phyloP scores from a whole-genome alignment of 352 stramenopile genomes.

The Pilasporangium apinafurcum region DNA sequence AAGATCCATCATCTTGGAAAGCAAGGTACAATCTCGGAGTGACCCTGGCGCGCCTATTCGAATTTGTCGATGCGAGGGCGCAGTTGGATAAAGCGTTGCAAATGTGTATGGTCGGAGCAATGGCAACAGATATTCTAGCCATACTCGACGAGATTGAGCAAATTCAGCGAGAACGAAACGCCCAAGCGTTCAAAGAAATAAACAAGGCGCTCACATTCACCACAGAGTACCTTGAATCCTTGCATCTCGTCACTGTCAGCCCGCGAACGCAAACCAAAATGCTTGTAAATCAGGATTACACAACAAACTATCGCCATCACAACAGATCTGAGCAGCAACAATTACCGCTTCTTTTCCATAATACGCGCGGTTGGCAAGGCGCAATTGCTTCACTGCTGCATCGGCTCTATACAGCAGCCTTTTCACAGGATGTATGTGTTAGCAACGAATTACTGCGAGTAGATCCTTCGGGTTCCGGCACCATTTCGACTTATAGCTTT shows the following conservation, averaged over 20 bases:
- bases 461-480: conserved; percentile 6
- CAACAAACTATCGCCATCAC: conserved; percentile 11
- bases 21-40: conserved; percentile 46
- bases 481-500: conserved; percentile 15
- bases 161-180: conserved; percentile 25
- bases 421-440: conserved; percentile 9
- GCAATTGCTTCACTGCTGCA: conserved; percentile 33
- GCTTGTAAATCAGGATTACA: conserved; percentile 13
- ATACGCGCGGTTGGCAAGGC: conserved; percentile 28
- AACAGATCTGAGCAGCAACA: background rate
- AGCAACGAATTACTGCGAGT: conserved; percentile 14
- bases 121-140: conserved; percentile 8
- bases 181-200: conserved; percentile 19
- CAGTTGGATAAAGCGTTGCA: conserved; percentile 28
- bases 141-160: conserved; percentile 46
- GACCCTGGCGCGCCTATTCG: conserved; percentile 25
- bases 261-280: background rate
- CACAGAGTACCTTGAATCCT: conserved; percentile 29
- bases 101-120: conserved; percentile 7
- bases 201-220: conserved; percentile 38
- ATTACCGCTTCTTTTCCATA: conserved; percentile 22
- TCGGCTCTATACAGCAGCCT: conserved; percentile 19
- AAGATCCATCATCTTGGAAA: conserved; percentile 32
- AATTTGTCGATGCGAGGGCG: conserved; percentile 39
- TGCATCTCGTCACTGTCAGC: conserved; percentile 12